Percentiles rank a stretch among this genome's conserved stretches.
Conservation (phyloP, 768 basidiomycete species). For the Cyathus striatus region DNA sequence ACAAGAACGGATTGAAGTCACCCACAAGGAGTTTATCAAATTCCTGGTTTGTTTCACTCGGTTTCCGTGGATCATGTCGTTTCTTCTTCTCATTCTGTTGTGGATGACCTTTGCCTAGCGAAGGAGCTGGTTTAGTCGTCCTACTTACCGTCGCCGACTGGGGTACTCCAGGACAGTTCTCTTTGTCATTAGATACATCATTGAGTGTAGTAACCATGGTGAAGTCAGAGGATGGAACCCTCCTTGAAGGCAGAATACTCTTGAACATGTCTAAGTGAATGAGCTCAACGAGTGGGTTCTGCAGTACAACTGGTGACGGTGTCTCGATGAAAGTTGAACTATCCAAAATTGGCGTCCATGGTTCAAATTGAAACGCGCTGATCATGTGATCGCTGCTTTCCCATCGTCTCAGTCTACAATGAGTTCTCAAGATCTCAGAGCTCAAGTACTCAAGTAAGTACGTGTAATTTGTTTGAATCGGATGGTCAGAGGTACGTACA, state of each 20-base stretch:
- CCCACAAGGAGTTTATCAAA: conserved; percentile 82
- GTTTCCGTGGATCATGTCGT: conserved; percentile 20
- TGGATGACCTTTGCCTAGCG: conserved; percentile 18
- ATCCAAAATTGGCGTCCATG: no score
- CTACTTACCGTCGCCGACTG: conserved; percentile 10
- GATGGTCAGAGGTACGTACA: no score
- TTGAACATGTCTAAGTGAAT: no score
- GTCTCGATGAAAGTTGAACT: no score
- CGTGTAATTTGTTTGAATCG: no score
- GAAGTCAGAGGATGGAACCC: conserved; percentile 64
- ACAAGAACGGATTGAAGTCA: conserved; percentile 5
- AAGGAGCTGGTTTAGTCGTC: conserved; percentile 7
- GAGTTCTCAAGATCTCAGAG: no score
- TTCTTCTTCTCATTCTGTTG: conserved; percentile 43
- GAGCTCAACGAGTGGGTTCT: no score
- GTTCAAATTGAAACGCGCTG: no score
- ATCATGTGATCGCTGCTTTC: no score
- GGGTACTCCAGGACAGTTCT: conserved; percentile 49
- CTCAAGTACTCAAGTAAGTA: no score
- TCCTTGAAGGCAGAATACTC: conserved; percentile 67
- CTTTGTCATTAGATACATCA: conserved; percentile 52
- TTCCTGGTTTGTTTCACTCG: conserved; percentile 51
- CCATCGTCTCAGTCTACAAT: no score
- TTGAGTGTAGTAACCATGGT: conserved; percentile 60
- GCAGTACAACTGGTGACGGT: no score